Evolutionary conservation across 169 alveolate genomes (phyloP).

Genomic region (Pseudocohnilembus persalinus): DNA sequence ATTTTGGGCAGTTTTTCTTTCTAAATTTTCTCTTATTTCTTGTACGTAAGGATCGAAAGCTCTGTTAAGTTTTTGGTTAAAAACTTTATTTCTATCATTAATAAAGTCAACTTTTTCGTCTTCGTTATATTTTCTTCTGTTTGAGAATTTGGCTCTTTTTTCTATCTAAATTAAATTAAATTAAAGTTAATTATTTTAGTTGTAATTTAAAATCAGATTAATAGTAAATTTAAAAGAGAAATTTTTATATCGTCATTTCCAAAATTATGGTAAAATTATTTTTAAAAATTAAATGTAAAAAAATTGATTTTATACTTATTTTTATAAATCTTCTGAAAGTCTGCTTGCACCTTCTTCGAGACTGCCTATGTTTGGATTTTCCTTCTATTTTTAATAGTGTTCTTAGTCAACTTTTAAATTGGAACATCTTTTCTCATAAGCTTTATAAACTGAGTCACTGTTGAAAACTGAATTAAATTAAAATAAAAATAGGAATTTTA

Average conservation of each 20-base stretch:
- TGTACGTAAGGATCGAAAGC: conserved; percentile 72
- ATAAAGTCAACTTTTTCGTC: conserved; percentile 80
- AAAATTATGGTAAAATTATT: background rate
- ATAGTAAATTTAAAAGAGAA: too few relatives aligned
- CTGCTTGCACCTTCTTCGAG: conserved; percentile 58
- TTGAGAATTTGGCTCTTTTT: conserved; percentile 61
- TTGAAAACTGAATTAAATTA: conserved; percentile 55
- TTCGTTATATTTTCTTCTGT: conserved; percentile 69
- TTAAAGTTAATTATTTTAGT: too few relatives aligned
- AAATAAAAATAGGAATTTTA: background rate
- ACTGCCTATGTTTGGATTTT: conserved; percentile 49
- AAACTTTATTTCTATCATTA: conserved; percentile 82
- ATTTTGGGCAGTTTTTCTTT: conserved; percentile 81
- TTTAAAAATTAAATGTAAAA: background rate
- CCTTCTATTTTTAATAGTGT: conserved; percentile 30
- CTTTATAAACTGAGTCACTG: conserved; percentile 72
- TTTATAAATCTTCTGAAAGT: conserved; percentile 64
- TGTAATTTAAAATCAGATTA: too few relatives aligned
- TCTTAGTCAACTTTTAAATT: conserved; percentile 62
- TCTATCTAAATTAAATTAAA: too few relatives aligned
- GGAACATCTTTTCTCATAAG: conserved; percentile 73
- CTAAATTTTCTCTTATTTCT: conserved; percentile 81
- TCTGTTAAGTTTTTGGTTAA: conserved; percentile 76
- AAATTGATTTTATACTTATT: conserved; percentile 52
- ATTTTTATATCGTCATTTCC: too few relatives aligned